phyloP scores from a whole-genome alignment of 257 asterid genomes.

The Capsicum baccatum region DNA sequence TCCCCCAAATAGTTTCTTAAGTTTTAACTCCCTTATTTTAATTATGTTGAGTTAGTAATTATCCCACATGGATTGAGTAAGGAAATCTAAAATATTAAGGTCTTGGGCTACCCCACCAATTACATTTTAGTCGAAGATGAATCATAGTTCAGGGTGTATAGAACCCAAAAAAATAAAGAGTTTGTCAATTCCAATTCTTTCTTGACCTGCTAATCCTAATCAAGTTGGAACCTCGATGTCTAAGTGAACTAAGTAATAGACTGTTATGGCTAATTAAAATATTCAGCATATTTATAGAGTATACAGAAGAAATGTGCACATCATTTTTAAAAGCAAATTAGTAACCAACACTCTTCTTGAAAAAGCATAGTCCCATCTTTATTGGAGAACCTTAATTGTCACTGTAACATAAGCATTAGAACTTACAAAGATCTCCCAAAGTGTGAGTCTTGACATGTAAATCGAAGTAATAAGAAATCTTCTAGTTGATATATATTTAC shows the following conservation, averaged over 20 bases:
- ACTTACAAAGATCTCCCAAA: not conserved
- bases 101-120: not conserved
- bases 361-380: not conserved
- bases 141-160: not conserved
- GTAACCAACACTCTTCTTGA: not conserved
- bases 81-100: not conserved
- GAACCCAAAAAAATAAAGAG: not conserved
- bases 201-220: constrained; percentile 11
- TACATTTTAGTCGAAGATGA: not conserved
- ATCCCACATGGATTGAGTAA: constrained; percentile 2
- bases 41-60: not conserved
- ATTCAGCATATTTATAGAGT: not conserved
- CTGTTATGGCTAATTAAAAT: not conserved
- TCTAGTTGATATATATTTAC: not conserved
- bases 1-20: too few relatives aligned
- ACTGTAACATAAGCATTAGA: not conserved
- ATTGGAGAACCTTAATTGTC: not conserved
- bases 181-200: not conserved
- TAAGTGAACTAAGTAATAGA: constrained; percentile 2
- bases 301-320: not conserved
- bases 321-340: not conserved
- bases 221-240: not conserved
- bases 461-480: constrained; percentile 11
- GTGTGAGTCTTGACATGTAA: not conserved
- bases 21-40: not conserved